phyloP scores from a whole-genome alignment of 2,329 filamentous ascomycete species.

The Colletotrichum tropicicola region DNA sequence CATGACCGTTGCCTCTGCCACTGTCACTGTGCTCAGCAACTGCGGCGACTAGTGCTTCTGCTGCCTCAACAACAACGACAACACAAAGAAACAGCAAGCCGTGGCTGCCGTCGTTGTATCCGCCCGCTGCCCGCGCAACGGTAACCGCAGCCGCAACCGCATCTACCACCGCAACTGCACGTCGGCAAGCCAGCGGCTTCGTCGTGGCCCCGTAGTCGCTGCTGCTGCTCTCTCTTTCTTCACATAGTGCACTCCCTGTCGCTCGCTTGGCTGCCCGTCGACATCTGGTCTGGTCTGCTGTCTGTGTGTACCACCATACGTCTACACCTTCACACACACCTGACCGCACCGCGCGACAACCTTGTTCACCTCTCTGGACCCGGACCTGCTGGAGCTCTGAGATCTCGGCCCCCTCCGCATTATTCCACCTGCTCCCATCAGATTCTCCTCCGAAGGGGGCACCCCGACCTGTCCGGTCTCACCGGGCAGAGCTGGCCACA shows the following conservation, averaged over 20 bases:
- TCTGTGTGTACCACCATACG: slow-evolving; percentile 7
- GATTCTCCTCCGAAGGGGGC: neutral
- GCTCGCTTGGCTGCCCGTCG: slow-evolving; percentile 13
- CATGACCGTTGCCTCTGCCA: slow-evolving; percentile 5
- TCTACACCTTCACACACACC: neutral
- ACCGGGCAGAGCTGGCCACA: neutral
- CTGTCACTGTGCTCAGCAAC: slow-evolving; percentile 13
- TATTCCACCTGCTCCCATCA: neutral
- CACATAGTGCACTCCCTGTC: neutral
- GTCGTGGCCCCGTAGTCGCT: too few species aligned
- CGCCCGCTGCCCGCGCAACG: slow-evolving; percentile 16
- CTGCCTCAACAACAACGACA: neutral
- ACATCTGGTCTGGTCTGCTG: slow-evolving; percentile 6
- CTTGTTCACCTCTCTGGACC: slow-evolving; percentile 9
- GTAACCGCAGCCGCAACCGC: slow-evolving; percentile 19
- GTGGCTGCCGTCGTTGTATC: neutral
- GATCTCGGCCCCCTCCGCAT: slow-evolving; percentile 24
- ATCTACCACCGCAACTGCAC: neutral
- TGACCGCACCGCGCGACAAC: slow-evolving; percentile 6
- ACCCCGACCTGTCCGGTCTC: slow-evolving; percentile 13
- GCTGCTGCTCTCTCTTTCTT: neutral
- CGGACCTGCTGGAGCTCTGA: slow-evolving; percentile 18
- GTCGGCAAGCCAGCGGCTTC: neutral
- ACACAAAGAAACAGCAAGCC: slow-evolving; percentile 14
- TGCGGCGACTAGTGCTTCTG: neutral